Percentiles rank a stretch among this genome's conserved stretches.
These are phyloP conservation scores for Annulohypoxylon nitens DNA, from an alignment of 495 filamentous ascomycete genomes.

Conservation along the genomic window DNA sequence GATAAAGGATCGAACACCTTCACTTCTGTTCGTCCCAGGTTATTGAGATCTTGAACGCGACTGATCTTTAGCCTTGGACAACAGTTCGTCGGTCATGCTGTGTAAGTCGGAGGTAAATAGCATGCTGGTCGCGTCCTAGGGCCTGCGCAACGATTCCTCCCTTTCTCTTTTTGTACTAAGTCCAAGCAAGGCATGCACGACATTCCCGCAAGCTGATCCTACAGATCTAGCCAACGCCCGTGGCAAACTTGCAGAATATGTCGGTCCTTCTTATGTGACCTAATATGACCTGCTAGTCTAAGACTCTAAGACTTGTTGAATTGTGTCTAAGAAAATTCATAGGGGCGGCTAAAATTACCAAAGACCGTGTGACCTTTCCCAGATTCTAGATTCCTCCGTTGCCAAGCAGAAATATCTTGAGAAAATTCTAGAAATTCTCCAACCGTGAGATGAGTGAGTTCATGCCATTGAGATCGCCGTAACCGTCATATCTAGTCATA, in stretches of 20 bases:
- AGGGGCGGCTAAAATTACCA: slow-evolving; percentile 11
- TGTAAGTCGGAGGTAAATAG: slow-evolving; percentile 48
- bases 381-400: not conserved
- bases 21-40: slow-evolving; percentile 11
- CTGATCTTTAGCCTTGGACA: slow-evolving; percentile 25
- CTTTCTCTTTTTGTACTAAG: slow-evolving; percentile 39
- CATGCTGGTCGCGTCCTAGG: slow-evolving; percentile 37
- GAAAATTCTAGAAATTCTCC: slow-evolving; percentile 27
- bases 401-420: slow-evolving; percentile 14
- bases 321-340: slow-evolving; percentile 11
- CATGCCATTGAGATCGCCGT: slow-evolving; percentile 23
- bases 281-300: slow-evolving; percentile 23
- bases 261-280: slow-evolving; percentile 10
- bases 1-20: slow-evolving; percentile 10
- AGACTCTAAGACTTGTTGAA: slow-evolving; percentile 3
- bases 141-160: slow-evolving; percentile 37
- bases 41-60: slow-evolving; percentile 23
- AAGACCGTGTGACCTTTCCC: slow-evolving; percentile 27
- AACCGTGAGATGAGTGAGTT: slow-evolving; percentile 37
- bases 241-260: slow-evolving; percentile 36
- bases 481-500: slow-evolving; percentile 40
- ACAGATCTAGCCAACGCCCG: slow-evolving; percentile 40
- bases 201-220: slow-evolving; percentile 45
- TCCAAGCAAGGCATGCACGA: slow-evolving; percentile 40
- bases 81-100: slow-evolving; percentile 43